Percentiles rank a stretch among this genome's conserved stretches.
These are phyloP conservation scores for Starmera stellimalicola DNA, from an alignment of 1,139 yeast species.

Conservation along the genomic window DNA sequence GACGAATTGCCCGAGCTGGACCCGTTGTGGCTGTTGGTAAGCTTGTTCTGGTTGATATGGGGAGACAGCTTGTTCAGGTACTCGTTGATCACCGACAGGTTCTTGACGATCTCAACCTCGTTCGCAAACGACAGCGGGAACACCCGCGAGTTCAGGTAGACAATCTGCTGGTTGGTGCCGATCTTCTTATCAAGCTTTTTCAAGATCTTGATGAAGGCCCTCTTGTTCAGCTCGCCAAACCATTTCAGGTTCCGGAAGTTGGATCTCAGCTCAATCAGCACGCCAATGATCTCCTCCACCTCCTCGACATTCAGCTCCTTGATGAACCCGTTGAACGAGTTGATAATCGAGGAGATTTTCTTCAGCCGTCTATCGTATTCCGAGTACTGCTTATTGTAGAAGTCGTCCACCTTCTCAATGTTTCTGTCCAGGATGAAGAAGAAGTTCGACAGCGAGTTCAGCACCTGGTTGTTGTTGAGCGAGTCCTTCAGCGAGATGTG, in stretches of 20 bases:
- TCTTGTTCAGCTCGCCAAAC: slow-evolving; percentile 89
- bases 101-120: slow-evolving; percentile 45
- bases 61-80: slow-evolving; percentile 43
- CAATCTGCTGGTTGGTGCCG: slow-evolving; percentile 57
- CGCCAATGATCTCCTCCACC: slow-evolving; percentile 66
- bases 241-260: slow-evolving; percentile 77
- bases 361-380: slow-evolving; percentile 68
- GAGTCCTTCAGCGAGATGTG: slow-evolving; percentile 14
- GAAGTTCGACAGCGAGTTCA: slow-evolving; percentile 48
- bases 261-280: slow-evolving; percentile 69
- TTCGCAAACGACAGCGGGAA: slow-evolving; percentile 71
- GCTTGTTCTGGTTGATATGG: slow-evolving; percentile 8
- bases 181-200: slow-evolving; percentile 87
- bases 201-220: slow-evolving; percentile 82
- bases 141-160: slow-evolving; percentile 61
- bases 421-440: slow-evolving; percentile 75
- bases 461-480: slow-evolving; percentile 30
- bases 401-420: slow-evolving; percentile 71
- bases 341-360: slow-evolving; percentile 30
- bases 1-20: background rate
- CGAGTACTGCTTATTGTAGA: slow-evolving; percentile 60
- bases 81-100: slow-evolving; percentile 46
- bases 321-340: slow-evolving; percentile 18
- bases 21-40: too few relatives aligned
- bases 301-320: slow-evolving; percentile 48